Evolutionary conservation across 495 filamentous ascomycete genomes (phyloP).

Genomic region (Cetradonia linearis): DNA sequence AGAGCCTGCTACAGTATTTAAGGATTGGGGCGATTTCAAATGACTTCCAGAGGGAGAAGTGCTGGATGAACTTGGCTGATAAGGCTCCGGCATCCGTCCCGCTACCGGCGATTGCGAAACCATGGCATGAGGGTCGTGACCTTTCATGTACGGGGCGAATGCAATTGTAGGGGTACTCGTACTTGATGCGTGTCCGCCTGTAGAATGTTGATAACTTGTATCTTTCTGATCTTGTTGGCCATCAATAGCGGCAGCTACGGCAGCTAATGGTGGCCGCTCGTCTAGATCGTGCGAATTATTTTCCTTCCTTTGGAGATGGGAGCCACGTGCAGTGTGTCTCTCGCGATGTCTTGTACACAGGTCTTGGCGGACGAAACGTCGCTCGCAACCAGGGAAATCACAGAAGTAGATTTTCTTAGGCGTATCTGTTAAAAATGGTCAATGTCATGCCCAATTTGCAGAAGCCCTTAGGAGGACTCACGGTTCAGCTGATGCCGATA

Average conservation of each 20-base stretch:
- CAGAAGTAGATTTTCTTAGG: slow-evolving; percentile 95
- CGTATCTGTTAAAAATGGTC: slow-evolving; percentile 38
- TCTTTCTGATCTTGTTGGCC: slow-evolving; percentile 16
- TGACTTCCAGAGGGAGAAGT: slow-evolving; percentile 16
- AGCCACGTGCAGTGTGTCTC: slow-evolving; percentile 90
- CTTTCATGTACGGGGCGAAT: slow-evolving; percentile 5
- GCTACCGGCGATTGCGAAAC: slow-evolving; percentile 17
- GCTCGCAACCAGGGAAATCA: slow-evolving; percentile 83
- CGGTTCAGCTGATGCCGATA: slow-evolving; percentile 96
- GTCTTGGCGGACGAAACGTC: slow-evolving; percentile 89
- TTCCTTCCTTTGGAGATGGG: slow-evolving; percentile 87
- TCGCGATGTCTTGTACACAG: slow-evolving; percentile 89
- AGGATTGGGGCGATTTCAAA: slow-evolving; percentile 15
- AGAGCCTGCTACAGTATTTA: slow-evolving; percentile 12
- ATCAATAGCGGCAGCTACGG: slow-evolving; percentile 11
- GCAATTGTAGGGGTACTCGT: slow-evolving; percentile 2
- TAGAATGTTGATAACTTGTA: slow-evolving; percentile 1
- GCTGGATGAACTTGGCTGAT: slow-evolving; percentile 13
- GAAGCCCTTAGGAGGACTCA: slow-evolving; percentile 33
- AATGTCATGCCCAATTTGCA: neutral
- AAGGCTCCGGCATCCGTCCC: slow-evolving; percentile 9
- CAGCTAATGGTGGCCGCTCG: slow-evolving; percentile 14
- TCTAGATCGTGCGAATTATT: slow-evolving; percentile 30
- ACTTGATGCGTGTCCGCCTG: slow-evolving; percentile 3
- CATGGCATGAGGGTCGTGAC: slow-evolving; percentile 9